phyloP scores from a whole-genome alignment of 1,284 basidiomycete species.

The Sporisorium exsertum region DNA sequence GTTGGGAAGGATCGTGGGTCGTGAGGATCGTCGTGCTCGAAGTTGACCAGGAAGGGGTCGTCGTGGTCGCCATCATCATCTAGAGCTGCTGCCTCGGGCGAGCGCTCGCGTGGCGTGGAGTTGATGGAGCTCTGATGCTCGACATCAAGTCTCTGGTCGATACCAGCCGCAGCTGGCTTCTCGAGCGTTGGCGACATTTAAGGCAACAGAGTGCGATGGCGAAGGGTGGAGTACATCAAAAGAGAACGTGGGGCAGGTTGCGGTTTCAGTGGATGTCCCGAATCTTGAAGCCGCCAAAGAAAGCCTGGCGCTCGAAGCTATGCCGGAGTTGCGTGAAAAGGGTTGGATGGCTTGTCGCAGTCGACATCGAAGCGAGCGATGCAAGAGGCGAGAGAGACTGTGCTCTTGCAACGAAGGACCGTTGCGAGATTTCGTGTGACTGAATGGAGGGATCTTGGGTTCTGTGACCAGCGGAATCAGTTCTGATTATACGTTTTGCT shows the following conservation, averaged over 20 bases:
- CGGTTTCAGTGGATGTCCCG: not conserved
- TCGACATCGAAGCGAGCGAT: not conserved
- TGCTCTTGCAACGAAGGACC: no score
- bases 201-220: not conserved
- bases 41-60: constrained; percentile 32
- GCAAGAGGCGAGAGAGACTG: not conserved
- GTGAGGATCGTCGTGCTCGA: constrained; percentile 32
- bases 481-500: no score
- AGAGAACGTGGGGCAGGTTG: not conserved
- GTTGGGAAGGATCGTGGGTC: constrained; percentile 40
- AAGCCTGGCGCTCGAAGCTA: not conserved
- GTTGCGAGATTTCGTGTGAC: not conserved
- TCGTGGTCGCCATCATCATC: constrained; percentile 14
- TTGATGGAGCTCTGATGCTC: constrained; percentile 8
- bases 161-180: not conserved
- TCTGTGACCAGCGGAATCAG: no score
- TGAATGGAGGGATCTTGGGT: not conserved
- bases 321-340: not conserved
- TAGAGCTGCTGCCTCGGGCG: not conserved
- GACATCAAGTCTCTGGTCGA: not conserved
- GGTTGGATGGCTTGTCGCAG: not conserved
- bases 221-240: not conserved
- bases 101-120: constrained; percentile 3
- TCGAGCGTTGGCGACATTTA: constrained; percentile 10
- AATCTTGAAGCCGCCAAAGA: not conserved